phyloP scores from a whole-genome alignment of 441 rosid species.

The Syzygium syzygioides region DNA sequence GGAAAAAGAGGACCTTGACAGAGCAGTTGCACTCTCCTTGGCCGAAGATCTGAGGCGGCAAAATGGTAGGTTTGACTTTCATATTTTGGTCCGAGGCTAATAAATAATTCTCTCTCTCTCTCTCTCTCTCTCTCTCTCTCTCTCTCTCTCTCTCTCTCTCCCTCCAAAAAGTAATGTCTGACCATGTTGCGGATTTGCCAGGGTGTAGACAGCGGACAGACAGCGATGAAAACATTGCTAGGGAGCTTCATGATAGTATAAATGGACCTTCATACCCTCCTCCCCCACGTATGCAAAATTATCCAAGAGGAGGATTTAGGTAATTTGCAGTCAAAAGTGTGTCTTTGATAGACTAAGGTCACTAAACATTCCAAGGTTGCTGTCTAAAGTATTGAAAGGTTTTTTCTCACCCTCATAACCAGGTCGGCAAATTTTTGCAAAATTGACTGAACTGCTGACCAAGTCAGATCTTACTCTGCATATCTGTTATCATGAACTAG shows the following conservation, averaged over 20 bases:
- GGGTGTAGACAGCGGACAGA: slow-evolving; percentile 47
- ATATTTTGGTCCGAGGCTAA: neutral
- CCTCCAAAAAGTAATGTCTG: neutral
- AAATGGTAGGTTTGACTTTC: slow-evolving; percentile 28
- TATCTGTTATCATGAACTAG: neutral
- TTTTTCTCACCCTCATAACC: neutral
- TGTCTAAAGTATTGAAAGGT: neutral
- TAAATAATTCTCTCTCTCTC: neutral
- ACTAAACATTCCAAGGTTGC: neutral
- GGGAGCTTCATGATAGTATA: slow-evolving; percentile 33
- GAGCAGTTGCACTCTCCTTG: slow-evolving; percentile 52
- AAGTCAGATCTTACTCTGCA: neutral
- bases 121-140: neutral
- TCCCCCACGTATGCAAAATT: slow-evolving; percentile 32
- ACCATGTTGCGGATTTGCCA: slow-evolving; percentile 11
- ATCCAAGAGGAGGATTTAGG: slow-evolving; percentile 34
- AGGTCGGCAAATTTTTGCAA: neutral
- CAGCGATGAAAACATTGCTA: slow-evolving; percentile 38
- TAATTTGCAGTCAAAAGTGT: slow-evolving; percentile 10
- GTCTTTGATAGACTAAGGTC: neutral
- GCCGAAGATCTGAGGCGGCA: slow-evolving; percentile 55
- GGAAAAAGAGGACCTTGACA: slow-evolving; percentile 75
- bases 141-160: too few species aligned
- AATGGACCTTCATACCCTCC: slow-evolving; percentile 50
- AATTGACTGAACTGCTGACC: neutral